phyloP scores from a whole-genome alignment of 352 stramenopile species.

The Globisporangium yorkense region DNA sequence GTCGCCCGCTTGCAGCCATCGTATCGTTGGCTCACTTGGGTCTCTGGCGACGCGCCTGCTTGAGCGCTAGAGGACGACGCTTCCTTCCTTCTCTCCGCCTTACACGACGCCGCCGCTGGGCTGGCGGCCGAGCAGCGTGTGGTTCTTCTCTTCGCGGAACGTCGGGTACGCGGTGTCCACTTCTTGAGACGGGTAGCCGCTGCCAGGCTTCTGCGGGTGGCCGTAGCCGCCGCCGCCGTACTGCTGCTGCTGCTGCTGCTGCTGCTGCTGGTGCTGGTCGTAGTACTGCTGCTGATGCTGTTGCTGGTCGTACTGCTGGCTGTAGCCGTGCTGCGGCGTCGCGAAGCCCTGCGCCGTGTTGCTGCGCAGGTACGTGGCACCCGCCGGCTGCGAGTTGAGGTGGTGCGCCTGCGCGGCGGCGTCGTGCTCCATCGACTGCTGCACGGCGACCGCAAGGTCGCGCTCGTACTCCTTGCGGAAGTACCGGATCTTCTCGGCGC shows the following conservation, averaged over 20 bases:
- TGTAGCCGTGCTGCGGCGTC: background rate
- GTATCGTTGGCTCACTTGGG: too few species aligned
- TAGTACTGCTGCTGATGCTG: conserved; percentile 9
- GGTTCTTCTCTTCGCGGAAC: conserved; percentile 65
- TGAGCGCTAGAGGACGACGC: too few species aligned
- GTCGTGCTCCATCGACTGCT: conserved; percentile 64
- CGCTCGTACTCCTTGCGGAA: conserved; percentile 81
- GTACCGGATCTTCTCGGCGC: conserved; percentile 81
- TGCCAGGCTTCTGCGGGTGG: conserved; percentile 9
- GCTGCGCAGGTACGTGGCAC: conserved; percentile 27
- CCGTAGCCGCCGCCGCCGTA: conserved; percentile 16
- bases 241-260: conserved; percentile 9
- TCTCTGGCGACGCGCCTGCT: too few species aligned
- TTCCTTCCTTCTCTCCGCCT: conserved; percentile 1
- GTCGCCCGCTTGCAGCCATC: background rate
- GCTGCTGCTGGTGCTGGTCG: background rate
- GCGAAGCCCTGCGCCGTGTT: conserved; percentile 31
- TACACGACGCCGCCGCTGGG: conserved; percentile 66
- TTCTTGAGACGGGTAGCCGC: conserved; percentile 14
- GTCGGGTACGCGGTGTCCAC: conserved; percentile 50
- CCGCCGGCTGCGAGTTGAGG: conserved; percentile 8
- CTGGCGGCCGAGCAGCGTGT: conserved; percentile 57
- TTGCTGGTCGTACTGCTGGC: conserved; percentile 6
- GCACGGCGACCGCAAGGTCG: conserved; percentile 66
- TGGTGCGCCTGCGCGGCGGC: conserved; percentile 19